Evolutionary conservation across 176 grass and related monocot genomes (phyloP).

Genomic region (Saccharum officinarum): DNA sequence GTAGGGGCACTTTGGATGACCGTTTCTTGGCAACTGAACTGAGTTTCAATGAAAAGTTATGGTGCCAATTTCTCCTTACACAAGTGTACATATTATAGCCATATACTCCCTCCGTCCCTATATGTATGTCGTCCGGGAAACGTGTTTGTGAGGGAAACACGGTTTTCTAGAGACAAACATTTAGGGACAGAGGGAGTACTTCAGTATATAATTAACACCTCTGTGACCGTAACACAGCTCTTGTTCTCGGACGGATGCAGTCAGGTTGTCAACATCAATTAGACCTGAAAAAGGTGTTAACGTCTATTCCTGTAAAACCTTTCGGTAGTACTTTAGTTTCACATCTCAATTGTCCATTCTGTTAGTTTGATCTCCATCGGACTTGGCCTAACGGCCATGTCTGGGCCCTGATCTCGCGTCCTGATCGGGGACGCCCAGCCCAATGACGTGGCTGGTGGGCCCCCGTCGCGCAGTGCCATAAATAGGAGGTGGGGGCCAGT

Average conservation of each 20-base stretch:
- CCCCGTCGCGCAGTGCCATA: too few relatives aligned
- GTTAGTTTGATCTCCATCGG: too few relatives aligned
- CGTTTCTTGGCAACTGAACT: not conserved
- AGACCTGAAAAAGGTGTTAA: not conserved
- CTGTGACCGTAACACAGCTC: not conserved
- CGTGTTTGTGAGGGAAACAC: too few relatives aligned
- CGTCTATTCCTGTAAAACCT: not conserved
- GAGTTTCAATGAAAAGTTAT: not conserved
- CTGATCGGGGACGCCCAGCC: too few relatives aligned
- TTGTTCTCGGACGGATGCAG: not conserved
- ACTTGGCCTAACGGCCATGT: too few relatives aligned
- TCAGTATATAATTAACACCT: not conserved
- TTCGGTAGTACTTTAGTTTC: not conserved
- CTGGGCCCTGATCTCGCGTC: too few relatives aligned
- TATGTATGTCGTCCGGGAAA: too few relatives aligned
- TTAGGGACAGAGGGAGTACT: too few relatives aligned
- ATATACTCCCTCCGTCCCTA: too few relatives aligned
- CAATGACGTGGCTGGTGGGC: too few relatives aligned
- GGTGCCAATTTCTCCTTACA: not conserved
- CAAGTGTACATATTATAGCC: not conserved
- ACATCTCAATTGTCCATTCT: not conserved
- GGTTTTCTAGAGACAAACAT: too few relatives aligned
- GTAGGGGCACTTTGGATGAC: not conserved
- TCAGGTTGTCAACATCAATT: not conserved
- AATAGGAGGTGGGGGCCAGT: too few relatives aligned